Evolutionary conservation across 257 asterid species (phyloP).

Genomic region (Echites panduratus): DNA sequence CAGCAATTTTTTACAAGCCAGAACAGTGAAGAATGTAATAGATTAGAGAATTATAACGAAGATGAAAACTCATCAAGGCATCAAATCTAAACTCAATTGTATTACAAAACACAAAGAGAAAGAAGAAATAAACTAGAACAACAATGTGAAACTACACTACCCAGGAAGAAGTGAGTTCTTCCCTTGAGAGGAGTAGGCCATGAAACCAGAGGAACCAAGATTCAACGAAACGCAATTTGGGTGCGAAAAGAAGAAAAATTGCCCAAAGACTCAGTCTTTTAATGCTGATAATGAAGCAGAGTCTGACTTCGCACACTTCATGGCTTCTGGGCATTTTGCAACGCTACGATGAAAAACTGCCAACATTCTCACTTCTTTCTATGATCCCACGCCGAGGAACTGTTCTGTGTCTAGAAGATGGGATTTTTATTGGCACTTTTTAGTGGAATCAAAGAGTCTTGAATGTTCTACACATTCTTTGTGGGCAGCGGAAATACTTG

Average conservation of each 20-base stretch:
- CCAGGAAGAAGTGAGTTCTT: neutral
- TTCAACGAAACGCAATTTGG: neutral
- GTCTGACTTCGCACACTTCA: neutral
- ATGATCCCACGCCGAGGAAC: neutral
- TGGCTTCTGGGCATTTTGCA: constrained; percentile 1
- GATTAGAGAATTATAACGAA: neutral
- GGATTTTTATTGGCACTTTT: neutral
- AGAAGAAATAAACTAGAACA: neutral
- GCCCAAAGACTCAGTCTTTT: neutral
- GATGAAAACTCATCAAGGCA: neutral
- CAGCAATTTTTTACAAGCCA: neutral
- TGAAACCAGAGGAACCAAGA: neutral
- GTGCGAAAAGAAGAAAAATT: constrained; percentile 1
- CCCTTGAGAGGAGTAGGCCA: neutral
- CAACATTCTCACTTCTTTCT: neutral
- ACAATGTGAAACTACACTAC: neutral
- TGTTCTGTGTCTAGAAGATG: neutral
- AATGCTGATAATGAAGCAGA: neutral
- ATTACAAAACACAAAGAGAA: neutral
- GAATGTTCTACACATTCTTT: neutral
- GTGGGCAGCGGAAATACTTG: neutral
- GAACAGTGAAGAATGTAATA: neutral
- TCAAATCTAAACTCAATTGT: neutral
- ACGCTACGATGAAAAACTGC: neutral
- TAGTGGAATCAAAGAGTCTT: neutral